Conservation (phyloP, 1,284 basidiomycete species). For the Irpex lacteus region DNA sequence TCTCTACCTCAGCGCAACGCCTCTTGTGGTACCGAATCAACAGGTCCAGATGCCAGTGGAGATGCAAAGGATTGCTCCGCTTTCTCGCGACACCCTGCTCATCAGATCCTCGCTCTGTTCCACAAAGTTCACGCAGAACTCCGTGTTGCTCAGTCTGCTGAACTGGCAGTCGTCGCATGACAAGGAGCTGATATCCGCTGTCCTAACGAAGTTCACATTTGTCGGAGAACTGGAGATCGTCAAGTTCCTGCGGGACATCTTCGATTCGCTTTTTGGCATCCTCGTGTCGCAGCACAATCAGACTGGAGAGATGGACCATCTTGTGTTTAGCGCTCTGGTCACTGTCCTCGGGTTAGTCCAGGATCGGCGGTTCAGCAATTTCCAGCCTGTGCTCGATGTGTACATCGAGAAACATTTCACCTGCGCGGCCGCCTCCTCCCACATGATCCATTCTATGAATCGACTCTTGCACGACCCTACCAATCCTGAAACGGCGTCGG, state of each 20-base stretch:
- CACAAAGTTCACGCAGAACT: slow-evolving; percentile 90
- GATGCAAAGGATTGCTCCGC: slow-evolving; percentile 62
- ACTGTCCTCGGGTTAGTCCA: slow-evolving; percentile 89
- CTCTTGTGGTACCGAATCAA: slow-evolving; percentile 53
- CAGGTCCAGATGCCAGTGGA: slow-evolving; percentile 60
- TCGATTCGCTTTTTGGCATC: slow-evolving; percentile 92
- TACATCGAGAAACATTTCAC: slow-evolving; percentile 92
- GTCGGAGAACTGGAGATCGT: slow-evolving; percentile 93
- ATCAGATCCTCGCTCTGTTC: slow-evolving; percentile 92
- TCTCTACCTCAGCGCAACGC: slow-evolving; percentile 68
- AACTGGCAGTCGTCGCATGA: slow-evolving; percentile 80
- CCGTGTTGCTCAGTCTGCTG: slow-evolving; percentile 79
- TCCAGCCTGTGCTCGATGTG: slow-evolving; percentile 88
- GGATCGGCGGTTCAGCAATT: slow-evolving; percentile 95
- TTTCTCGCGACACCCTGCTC: slow-evolving; percentile 75
- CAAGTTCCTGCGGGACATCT: slow-evolving; percentile 91
- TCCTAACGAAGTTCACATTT: slow-evolving; percentile 87
- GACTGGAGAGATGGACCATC: slow-evolving; percentile 76
- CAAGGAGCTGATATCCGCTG: slow-evolving; percentile 64
- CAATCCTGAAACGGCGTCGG: slow-evolving; percentile 70
- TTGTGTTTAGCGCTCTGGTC: slow-evolving; percentile 90
- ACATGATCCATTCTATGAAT: slow-evolving; percentile 86
- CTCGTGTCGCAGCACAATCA: slow-evolving; percentile 76
- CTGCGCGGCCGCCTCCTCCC: slow-evolving; percentile 74
- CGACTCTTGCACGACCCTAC: slow-evolving; percentile 76